A percentile compares a stretch with the other conserved stretches of the same genome.
phyloP scores from a whole-genome alignment of 129 eudicot species.

The Cynara cardunculus region DNA sequence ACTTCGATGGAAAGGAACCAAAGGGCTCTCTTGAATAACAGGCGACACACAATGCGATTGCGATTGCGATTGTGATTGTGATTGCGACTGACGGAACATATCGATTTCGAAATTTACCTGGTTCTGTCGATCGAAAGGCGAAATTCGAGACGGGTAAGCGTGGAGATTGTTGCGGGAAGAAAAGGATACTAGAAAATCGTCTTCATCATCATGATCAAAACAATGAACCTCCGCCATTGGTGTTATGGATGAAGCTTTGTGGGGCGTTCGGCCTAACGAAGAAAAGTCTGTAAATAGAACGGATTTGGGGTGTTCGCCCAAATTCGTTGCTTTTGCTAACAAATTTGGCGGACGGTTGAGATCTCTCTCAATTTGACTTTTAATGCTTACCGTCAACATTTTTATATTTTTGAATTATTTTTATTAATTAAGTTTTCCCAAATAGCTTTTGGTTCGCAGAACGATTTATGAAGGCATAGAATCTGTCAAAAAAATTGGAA shows the following conservation, averaged over 20 bases:
- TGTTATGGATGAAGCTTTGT: not conserved
- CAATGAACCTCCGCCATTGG: slow-evolving; percentile 56
- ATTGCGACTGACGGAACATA: slow-evolving; percentile 36
- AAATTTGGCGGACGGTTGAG: not conserved
- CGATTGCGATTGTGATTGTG: not conserved
- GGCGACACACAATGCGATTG: not conserved
- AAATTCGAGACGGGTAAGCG: slow-evolving; percentile 4
- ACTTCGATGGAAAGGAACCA: slow-evolving; percentile 1
- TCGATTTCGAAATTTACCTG: slow-evolving; percentile 45
- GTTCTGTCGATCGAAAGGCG: slow-evolving; percentile 31
- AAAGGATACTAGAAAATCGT: slow-evolving; percentile 14
- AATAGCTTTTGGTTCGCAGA: no score
- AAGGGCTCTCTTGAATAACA: not conserved
- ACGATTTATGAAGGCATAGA: no score
- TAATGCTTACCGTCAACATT: not conserved
- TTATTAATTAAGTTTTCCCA: no score
- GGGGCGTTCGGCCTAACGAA: not conserved
- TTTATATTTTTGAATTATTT: no score
- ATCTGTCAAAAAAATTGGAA: no score
- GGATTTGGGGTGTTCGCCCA: not conserved
- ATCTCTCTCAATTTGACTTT: not conserved
- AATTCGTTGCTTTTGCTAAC: no score
- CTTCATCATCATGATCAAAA: slow-evolving; percentile 25
- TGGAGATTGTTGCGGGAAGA: slow-evolving; percentile 6
- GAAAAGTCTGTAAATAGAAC: slow-evolving; percentile 1